Evolutionary conservation across 2,329 filamentous ascomycete species (phyloP).

Genomic region (Colletotrichum aenigma): DNA sequence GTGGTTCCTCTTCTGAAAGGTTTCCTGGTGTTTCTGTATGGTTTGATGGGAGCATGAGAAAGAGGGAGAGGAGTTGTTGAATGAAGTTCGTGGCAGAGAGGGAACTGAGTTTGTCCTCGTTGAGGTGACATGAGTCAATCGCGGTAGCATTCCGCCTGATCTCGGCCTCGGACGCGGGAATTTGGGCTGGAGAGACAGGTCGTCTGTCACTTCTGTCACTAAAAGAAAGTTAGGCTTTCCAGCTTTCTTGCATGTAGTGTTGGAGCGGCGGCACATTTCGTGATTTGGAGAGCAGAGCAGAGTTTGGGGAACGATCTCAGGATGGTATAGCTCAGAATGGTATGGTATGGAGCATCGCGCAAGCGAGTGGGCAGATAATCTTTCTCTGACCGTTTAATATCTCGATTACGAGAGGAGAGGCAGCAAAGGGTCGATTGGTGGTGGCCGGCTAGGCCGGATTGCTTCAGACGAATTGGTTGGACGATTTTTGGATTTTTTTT

Average conservation of each 20-base stretch:
- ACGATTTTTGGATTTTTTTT: background rate
- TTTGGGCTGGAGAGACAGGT: background rate
- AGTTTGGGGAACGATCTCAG: background rate
- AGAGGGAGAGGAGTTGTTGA: background rate
- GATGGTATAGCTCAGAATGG: background rate
- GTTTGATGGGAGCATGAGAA: accelerated
- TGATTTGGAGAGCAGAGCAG: background rate
- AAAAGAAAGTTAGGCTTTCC: background rate
- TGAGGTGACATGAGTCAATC: background rate
- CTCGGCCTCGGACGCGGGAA: background rate
- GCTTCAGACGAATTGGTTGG: constrained; percentile 6
- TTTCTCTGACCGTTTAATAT: background rate
- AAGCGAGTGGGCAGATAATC: background rate
- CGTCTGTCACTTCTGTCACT: background rate
- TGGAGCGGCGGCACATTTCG: background rate
- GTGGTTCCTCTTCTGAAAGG: background rate
- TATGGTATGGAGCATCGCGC: background rate
- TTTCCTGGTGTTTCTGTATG: background rate
- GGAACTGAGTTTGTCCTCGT: background rate
- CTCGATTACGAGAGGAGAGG: background rate
- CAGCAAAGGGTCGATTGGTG: background rate
- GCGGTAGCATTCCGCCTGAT: background rate
- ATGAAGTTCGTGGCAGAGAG: background rate
- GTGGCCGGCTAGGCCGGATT: background rate
- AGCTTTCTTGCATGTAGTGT: background rate